Conservation (phyloP, 2,329 filamentous ascomycete species). For the Hypoxylon sp. region DNA sequence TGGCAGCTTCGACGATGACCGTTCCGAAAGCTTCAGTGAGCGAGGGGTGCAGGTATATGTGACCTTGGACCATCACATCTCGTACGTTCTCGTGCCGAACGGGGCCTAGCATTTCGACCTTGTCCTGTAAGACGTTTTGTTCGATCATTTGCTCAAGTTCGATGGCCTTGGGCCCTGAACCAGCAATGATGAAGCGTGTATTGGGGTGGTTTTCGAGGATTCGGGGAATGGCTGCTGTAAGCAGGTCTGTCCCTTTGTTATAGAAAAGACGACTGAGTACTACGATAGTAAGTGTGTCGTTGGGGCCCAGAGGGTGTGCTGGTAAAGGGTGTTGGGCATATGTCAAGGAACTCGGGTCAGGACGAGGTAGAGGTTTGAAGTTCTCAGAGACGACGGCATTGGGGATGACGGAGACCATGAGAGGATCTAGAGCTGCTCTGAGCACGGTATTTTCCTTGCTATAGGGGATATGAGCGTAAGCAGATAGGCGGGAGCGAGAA, state of each 20-base stretch:
- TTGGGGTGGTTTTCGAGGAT: conserved; percentile 92
- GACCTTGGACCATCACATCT: conserved; percentile 96
- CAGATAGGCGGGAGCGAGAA: background rate
- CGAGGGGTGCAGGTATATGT: conserved; percentile 96
- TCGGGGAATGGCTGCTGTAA: conserved; percentile 95
- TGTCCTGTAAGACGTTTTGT: conserved; percentile 91
- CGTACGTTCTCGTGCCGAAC: conserved; percentile 96
- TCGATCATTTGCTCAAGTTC: conserved; percentile 99
- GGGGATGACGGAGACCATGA: conserved; percentile 98
- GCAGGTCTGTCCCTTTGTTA: conserved; percentile 96
- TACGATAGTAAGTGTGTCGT: conserved; percentile 94
- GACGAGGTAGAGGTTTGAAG: conserved; percentile 79
- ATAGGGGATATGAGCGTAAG: conserved; percentile 43
- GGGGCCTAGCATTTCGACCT: conserved; percentile 91
- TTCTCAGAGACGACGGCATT: conserved; percentile 98
- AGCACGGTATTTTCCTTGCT: conserved; percentile 99
- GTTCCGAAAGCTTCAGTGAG: conserved; percentile 98
- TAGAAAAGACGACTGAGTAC: conserved; percentile 98
- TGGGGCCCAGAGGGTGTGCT: conserved; percentile 79
- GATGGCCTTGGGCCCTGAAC: conserved; percentile 95
- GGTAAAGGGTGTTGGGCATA: conserved; percentile 66
- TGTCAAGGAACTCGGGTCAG: conserved; percentile 55
- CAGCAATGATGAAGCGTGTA: conserved; percentile 96
- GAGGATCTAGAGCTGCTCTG: conserved; percentile 90
- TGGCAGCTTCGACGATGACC: conserved; percentile 96